phyloP scores from a whole-genome alignment of 495 filamentous ascomycete genomes.

The Viridothelium virens region DNA sequence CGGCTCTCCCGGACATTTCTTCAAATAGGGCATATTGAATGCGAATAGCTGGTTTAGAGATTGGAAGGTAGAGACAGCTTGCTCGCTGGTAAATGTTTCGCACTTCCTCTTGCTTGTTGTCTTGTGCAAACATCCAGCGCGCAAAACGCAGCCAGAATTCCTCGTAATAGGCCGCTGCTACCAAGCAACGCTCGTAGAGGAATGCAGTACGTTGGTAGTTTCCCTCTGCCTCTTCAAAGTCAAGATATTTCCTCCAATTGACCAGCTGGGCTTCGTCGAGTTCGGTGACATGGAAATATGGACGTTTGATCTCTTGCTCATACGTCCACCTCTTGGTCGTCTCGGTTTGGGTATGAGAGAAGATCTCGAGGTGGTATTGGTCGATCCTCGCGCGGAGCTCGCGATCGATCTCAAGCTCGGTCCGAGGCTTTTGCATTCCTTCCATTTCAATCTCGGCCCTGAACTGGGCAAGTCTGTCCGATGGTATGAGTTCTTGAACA shows the following conservation, averaged over 20 bases:
- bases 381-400: constrained; percentile 75
- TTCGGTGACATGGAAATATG: constrained; percentile 95
- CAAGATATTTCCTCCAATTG: constrained; percentile 97
- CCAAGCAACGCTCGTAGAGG: constrained; percentile 87
- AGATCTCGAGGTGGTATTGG: constrained; percentile 69
- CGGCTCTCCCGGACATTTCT: constrained; percentile 66
- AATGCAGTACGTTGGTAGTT: constrained; percentile 68
- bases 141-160: constrained; percentile 97
- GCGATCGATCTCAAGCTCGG: constrained; percentile 74
- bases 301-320: constrained; percentile 89
- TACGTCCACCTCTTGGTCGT: constrained; percentile 92
- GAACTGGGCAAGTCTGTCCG: constrained; percentile 61
- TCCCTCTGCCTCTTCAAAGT: constrained; percentile 86
- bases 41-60: constrained; percentile 69
- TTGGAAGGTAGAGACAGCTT: constrained; percentile 73
- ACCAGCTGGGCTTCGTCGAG: constrained; percentile 73
- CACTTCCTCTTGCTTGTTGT: constrained; percentile 79
- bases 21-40: constrained; percentile 93
- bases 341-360: constrained; percentile 75
- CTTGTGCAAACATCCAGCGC: constrained; percentile 87
- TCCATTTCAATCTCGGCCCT: constrained; percentile 62
- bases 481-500: constrained; percentile 60
- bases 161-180: constrained; percentile 88
- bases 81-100: constrained; percentile 90
- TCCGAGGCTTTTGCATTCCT: constrained; percentile 39